Evolutionary conservation across 495 filamentous ascomycete genomes (phyloP).

Genomic region (Penicillium ochrochloron): DNA sequence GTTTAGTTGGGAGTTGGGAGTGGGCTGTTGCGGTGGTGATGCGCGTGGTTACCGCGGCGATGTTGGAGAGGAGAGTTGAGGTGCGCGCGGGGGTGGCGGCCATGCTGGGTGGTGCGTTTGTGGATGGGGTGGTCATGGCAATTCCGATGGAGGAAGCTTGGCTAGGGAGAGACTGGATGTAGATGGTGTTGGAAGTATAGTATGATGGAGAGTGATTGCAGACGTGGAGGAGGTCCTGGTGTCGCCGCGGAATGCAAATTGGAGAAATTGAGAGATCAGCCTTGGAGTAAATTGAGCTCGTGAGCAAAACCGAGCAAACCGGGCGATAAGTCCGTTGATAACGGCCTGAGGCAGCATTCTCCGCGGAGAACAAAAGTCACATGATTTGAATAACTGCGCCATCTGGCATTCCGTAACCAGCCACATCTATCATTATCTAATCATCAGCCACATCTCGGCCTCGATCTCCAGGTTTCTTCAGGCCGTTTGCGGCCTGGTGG

Average conservation of each 20-base stretch:
- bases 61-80: slow-evolving; percentile 44
- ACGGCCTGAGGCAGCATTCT: slow-evolving; percentile 25
- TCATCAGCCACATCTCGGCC: neutral
- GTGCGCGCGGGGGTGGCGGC: slow-evolving; percentile 44
- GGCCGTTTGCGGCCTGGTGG: slow-evolving; percentile 27
- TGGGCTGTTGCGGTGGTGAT: slow-evolving; percentile 36
- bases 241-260: slow-evolving; percentile 4
- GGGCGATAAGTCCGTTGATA: slow-evolving; percentile 11
- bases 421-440: neutral
- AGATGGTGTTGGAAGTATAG: neutral
- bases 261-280: neutral
- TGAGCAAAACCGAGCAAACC: neutral
- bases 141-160: neutral
- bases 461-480: neutral
- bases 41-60: slow-evolving; percentile 40
- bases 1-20: slow-evolving; percentile 27
- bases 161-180: neutral
- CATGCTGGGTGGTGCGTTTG: slow-evolving; percentile 33
- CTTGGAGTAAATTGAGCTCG: neutral
- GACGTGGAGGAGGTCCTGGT: neutral
- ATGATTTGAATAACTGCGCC: slow-evolving; percentile 1
- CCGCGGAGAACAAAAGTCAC: slow-evolving; percentile 23
- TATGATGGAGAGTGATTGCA: neutral
- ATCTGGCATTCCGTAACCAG: neutral
- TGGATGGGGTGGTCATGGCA: slow-evolving; percentile 31